These are phyloP conservation scores for Aureobasidium sp. DNA, from an alignment of 2,329 filamentous ascomycete species.

Conservation along the genomic window DNA sequence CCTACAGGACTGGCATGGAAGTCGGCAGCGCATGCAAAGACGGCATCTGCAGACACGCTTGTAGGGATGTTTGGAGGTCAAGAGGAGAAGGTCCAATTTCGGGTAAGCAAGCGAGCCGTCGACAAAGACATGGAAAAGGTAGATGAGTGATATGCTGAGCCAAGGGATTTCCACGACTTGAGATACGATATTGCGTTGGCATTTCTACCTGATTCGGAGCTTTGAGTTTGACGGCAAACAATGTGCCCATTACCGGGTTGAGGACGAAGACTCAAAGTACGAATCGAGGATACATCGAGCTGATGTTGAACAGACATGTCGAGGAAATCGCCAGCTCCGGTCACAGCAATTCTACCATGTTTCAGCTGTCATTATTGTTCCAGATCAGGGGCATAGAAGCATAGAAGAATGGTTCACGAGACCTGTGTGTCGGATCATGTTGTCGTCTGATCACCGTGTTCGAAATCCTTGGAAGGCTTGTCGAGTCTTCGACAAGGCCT, in stretches of 20 bases:
- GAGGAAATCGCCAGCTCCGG: background rate
- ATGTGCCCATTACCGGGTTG: background rate
- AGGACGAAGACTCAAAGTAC: background rate
- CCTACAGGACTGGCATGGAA: background rate
- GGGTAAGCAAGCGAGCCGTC: background rate
- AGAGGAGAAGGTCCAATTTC: background rate
- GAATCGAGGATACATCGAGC: background rate
- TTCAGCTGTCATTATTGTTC: background rate
- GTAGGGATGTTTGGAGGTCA: background rate
- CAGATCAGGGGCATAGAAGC: background rate
- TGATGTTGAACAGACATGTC: background rate
- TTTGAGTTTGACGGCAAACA: background rate
- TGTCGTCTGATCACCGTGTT: background rate
- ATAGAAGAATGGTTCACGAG: background rate
- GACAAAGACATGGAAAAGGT: background rate
- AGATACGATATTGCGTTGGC: no score
- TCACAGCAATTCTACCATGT: background rate
- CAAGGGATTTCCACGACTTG: no score
- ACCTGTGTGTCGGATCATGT: background rate
- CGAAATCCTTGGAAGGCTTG: background rate
- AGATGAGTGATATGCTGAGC: no score
- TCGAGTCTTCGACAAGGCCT: background rate
- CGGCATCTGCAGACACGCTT: background rate
- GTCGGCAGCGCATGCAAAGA: background rate
- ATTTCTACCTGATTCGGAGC: background rate